phyloP scores from a whole-genome alignment of 2,329 filamentous ascomycete genomes.

The Remersonia thermophila region DNA sequence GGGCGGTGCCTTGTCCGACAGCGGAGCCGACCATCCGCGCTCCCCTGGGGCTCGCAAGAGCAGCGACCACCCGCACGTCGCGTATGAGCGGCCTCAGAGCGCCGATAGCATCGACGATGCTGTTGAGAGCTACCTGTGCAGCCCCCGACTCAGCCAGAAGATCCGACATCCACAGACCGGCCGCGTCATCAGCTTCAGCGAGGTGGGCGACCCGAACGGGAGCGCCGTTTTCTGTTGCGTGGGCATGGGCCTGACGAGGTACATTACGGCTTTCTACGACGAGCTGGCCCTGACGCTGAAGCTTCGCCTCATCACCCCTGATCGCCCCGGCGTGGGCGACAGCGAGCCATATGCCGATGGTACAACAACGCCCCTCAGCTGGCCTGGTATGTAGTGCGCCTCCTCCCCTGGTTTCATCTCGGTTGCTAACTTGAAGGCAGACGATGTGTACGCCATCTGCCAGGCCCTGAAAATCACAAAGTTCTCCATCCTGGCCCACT shows the following conservation, averaged over 20 bases:
- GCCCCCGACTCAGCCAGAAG: constrained; percentile 75
- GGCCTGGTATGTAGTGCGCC: constrained; percentile 60
- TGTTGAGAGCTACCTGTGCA: constrained; percentile 72
- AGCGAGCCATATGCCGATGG: constrained; percentile 76
- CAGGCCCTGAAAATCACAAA: constrained; percentile 84
- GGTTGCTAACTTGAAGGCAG: constrained; percentile 20
- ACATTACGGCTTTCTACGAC: constrained; percentile 94
- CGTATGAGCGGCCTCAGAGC: constrained; percentile 63
- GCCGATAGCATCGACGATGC: constrained; percentile 81
- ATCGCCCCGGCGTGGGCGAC: constrained; percentile 85
- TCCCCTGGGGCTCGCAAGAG: constrained; percentile 14
- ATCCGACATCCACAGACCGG: constrained; percentile 78
- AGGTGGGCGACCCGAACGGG: constrained; percentile 85
- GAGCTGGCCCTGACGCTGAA: constrained; percentile 83
- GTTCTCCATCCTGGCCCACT: constrained; percentile 92
- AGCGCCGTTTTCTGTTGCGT: constrained; percentile 93
- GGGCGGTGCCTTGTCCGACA: constrained; percentile 29
- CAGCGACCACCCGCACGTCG: constrained; percentile 29
- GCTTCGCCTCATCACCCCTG: constrained; percentile 81
- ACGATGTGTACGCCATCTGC: constrained; percentile 88
- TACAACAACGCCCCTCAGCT: constrained; percentile 75
- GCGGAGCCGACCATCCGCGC: constrained; percentile 15
- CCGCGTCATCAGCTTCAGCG: constrained; percentile 84
- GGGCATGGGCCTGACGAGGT: constrained; percentile 92
- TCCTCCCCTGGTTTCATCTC: background rate